Conservation (phyloP, 345 rosid genomes). For the Euclidium syriacum region DNA sequence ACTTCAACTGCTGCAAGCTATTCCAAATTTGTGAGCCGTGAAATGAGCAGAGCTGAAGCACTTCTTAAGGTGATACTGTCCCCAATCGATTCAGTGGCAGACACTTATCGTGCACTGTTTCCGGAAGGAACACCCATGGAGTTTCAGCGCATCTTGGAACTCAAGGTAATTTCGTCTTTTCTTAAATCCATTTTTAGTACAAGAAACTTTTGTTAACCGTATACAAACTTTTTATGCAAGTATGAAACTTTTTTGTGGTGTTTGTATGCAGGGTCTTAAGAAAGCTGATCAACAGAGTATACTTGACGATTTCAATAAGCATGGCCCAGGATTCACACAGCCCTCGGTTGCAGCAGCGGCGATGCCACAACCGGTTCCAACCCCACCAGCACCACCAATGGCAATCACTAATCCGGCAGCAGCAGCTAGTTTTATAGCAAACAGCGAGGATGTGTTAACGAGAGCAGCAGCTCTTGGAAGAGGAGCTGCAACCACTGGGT, state of each 20-base stretch:
- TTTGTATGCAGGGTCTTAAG: slow-evolving; percentile 67
- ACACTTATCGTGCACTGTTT: slow-evolving; percentile 89
- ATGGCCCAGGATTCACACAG: slow-evolving; percentile 56
- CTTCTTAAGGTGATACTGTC: slow-evolving; percentile 96
- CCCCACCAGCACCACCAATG: slow-evolving; percentile 33
- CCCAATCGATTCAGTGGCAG: slow-evolving; percentile 94
- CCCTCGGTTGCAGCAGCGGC: slow-evolving; percentile 34
- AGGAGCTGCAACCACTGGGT: slow-evolving; percentile 97
- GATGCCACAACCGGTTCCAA: slow-evolving; percentile 40
- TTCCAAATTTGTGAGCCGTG: slow-evolving; percentile 92
- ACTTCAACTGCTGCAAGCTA: slow-evolving; percentile 82
- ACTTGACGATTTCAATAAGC: slow-evolving; percentile 88
- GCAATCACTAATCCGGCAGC: slow-evolving; percentile 40
- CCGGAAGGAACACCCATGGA: slow-evolving; percentile 99
- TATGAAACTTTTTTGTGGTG: neutral
- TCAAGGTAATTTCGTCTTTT: slow-evolving; percentile 46
- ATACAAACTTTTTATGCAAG: neutral
- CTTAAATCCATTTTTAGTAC: neutral
- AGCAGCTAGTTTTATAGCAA: slow-evolving; percentile 63
- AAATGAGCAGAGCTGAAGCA: slow-evolving; percentile 99
- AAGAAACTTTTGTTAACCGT: too few species aligned
- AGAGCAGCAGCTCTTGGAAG: slow-evolving; percentile 98
- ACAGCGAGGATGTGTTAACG: slow-evolving; percentile 87
- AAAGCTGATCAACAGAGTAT: slow-evolving; percentile 87
- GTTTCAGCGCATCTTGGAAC: slow-evolving; percentile 96